Evolutionary conservation across 192 early-diverging fungal species (phyloP), one percentile per base, ranked within the genome.

Genomic region (Gamsiella multidivaricata): DNA sequence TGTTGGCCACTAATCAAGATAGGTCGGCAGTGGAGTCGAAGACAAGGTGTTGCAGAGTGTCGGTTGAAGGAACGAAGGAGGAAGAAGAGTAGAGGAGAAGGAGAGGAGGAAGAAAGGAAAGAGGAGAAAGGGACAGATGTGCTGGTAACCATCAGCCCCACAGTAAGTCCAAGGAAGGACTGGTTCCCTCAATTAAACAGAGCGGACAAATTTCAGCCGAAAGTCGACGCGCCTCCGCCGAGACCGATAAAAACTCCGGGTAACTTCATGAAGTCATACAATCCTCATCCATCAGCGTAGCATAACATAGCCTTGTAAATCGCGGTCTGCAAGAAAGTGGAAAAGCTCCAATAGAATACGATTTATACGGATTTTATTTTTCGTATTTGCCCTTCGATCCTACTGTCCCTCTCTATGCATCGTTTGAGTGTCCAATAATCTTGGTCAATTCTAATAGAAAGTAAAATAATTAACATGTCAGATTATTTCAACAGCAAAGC

Each of bases 381-480:
- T 34, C 39, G 28, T 32, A 39, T 22, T 39, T 50, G 54, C 33
- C 20, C 14, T 55, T 55, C 23, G n/a, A 25, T 51, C 18, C 41
- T 50, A 31, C 42, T 25, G 2, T 25, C 20, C 23, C 34, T 57
- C 54, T 63, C 54, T 71, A 71, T 63, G 69, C 69, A 55, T 74
- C 71, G 63, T 74, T 74, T 18, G 71, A 74, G 63, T 74, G 63
- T 47, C 71, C 71, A 61, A 74, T 74, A 43, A 74, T 65, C 71
- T 76, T 76, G 51, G 73, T 76, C 57, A 76, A 47, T 49, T 76
- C 73, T 78, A 78, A 28, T 32, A 12, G 31, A 8, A 23, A 41
- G n/a, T n/a, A 66, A 54, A 61, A 39, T 54, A 23, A 29, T 49
- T 23, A 33, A 49, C n/a, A 58, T 18, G 10, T 10, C 26, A 36